Percentiles rank a stretch among this genome's conserved stretches.
Conservation (phyloP, 305 asterid genomes). For the Withania somnifera region DNA sequence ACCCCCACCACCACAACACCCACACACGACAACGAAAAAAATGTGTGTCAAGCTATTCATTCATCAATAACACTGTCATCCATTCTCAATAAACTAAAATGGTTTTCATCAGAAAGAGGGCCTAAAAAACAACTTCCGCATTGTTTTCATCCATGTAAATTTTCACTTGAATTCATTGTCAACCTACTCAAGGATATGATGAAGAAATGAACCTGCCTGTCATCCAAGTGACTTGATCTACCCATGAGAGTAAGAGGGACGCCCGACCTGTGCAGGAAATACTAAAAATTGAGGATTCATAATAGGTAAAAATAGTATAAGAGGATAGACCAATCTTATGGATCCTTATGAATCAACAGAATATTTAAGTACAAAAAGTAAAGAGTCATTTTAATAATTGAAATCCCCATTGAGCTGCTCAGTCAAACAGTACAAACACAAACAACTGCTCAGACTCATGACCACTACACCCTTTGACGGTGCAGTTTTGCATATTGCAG, state of each 20-base stretch:
- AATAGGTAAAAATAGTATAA: background rate
- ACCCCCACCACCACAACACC: background rate
- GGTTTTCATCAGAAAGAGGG: background rate
- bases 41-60: background rate
- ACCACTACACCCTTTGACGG: slow-evolving; percentile 88
- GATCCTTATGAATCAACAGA: background rate
- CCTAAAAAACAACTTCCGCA: background rate
- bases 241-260: slow-evolving; percentile 73
- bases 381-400: background rate
- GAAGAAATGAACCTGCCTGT: slow-evolving; percentile 56
- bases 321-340: background rate
- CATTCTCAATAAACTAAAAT: background rate
- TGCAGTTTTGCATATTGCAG: slow-evolving; percentile 99
- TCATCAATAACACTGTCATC: background rate
- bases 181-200: slow-evolving; percentile 5
- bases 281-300: background rate
- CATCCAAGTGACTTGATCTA: slow-evolving; percentile 90
- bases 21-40: background rate
- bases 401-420: slow-evolving; percentile 9
- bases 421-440: slow-evolving; percentile 25
- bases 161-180: background rate
- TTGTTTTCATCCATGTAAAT: background rate
- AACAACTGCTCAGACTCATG: slow-evolving; percentile 89
- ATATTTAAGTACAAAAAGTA: background rate
- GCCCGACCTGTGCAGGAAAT: slow-evolving; percentile 46